A percentile compares a stretch with the other conserved stretches of the same genome.
Evolutionary conservation across 2,329 filamentous ascomycete species (phyloP).

Genomic region (Phyllosticta paracitricarpa): DNA sequence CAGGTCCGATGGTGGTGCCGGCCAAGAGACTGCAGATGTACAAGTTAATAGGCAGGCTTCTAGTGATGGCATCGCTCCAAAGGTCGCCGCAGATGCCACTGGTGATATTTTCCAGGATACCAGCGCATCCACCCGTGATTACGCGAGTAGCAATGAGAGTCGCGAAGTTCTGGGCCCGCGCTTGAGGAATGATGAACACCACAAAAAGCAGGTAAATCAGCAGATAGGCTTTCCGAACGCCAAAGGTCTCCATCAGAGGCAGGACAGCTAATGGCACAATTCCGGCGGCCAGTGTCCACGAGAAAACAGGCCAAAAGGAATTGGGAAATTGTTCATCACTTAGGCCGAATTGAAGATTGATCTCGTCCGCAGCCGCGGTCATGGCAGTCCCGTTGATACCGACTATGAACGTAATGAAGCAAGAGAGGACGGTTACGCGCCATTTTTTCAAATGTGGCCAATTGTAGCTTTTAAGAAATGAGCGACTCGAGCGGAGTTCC

Average conservation of each 20-base stretch:
- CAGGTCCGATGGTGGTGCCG: slow-evolving; percentile 26
- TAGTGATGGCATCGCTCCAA: slow-evolving; percentile 28
- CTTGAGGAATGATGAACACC: slow-evolving; percentile 34
- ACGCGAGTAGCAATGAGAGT: slow-evolving; percentile 35
- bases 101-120: slow-evolving; percentile 32
- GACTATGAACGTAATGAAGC: slow-evolving; percentile 25
- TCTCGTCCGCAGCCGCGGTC: slow-evolving; percentile 22
- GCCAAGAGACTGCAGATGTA: slow-evolving; percentile 26
- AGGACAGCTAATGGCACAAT: slow-evolving; percentile 26
- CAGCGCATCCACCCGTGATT: slow-evolving; percentile 35
- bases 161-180: slow-evolving; percentile 35
- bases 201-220: slow-evolving; percentile 26
- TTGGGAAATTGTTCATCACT: slow-evolving; percentile 26
- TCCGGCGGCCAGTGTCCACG: slow-evolving; percentile 28
- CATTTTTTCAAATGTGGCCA: slow-evolving; percentile 25
- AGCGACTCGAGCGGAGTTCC: neutral
- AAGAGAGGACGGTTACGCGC: slow-evolving; percentile 22
- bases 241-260: slow-evolving; percentile 29
- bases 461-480: slow-evolving; percentile 15
- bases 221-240: slow-evolving; percentile 16
- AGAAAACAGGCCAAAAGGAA: slow-evolving; percentile 28
- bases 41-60: slow-evolving; percentile 34
- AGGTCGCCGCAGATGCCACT: slow-evolving; percentile 26
- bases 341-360: slow-evolving; percentile 23
- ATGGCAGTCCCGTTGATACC: slow-evolving; percentile 30